Evolutionary conservation across 257 asterid species (phyloP).

Genomic region (Solanum habrochaites): DNA sequence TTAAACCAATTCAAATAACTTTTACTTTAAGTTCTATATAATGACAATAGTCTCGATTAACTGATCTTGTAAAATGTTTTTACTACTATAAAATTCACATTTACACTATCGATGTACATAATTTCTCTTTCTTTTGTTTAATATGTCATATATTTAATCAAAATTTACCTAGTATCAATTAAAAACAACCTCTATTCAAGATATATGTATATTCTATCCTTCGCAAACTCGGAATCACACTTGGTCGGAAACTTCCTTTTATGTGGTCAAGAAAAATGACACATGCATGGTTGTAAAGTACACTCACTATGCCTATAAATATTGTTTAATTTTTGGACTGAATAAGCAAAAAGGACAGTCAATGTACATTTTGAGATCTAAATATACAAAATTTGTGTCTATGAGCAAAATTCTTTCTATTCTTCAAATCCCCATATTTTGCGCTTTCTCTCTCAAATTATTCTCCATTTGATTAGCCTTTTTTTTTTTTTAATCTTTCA

Average conservation of each 20-base stretch:
- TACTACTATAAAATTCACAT: background rate
- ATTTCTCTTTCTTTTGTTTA: background rate
- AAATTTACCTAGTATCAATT: background rate
- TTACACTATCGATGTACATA: background rate
- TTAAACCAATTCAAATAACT: too few relatives aligned
- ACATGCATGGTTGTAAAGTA: conserved; percentile 15
- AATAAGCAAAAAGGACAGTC: background rate
- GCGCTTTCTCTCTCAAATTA: background rate
- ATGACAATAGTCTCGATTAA: background rate
- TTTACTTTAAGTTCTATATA: background rate
- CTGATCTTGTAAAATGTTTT: background rate
- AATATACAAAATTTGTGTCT: background rate
- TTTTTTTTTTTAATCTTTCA: background rate
- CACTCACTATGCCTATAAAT: conserved; percentile 3
- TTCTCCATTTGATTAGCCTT: background rate
- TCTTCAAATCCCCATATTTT: background rate
- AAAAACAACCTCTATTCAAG: background rate
- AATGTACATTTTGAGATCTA: background rate
- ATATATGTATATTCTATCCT: background rate
- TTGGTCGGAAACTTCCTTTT: conserved; percentile 6
- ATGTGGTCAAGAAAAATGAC: background rate
- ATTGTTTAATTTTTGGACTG: background rate
- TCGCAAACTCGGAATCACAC: background rate
- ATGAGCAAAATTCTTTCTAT: background rate
- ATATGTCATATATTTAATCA: background rate